Conservation (phyloP, 495 filamentous ascomycete species). For the Platismatia glauca region DNA sequence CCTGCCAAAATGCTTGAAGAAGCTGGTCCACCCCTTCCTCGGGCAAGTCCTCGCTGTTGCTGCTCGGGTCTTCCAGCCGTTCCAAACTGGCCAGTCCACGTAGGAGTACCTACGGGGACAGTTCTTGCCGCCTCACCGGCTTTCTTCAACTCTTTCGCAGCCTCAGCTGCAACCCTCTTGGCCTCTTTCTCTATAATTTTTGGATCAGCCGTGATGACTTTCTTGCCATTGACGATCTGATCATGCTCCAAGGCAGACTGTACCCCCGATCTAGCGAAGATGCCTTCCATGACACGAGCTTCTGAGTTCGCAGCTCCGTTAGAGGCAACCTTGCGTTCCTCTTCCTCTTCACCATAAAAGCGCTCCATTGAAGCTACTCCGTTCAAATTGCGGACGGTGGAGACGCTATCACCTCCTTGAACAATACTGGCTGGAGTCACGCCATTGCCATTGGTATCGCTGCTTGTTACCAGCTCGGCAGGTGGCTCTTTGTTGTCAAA, state of each 20-base stretch:
- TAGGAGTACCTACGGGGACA: conserved; percentile 74
- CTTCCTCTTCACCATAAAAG: conserved; percentile 39
- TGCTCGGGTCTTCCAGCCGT: conserved; percentile 52
- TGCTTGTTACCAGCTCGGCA: conserved; percentile 18
- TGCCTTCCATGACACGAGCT: conserved; percentile 70
- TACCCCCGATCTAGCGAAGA: conserved; percentile 77
- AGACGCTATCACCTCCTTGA: conserved; percentile 17
- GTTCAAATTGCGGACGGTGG: conserved; percentile 37
- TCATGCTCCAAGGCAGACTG: conserved; percentile 85
- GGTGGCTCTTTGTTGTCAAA: conserved; percentile 39
- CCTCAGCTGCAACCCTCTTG: conserved; percentile 64
- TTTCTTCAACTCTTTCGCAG: conserved; percentile 61
- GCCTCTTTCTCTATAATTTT: conserved; percentile 75
- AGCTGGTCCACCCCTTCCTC: conserved; percentile 33
- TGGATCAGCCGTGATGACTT: conserved; percentile 54
- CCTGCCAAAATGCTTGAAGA: conserved; percentile 53
- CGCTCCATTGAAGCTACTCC: conserved; percentile 53
- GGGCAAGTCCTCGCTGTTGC: conserved; percentile 26
- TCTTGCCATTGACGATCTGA: conserved; percentile 65
- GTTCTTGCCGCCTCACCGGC: conserved; percentile 61
- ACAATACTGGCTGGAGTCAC: conserved; percentile 9
- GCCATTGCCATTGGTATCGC: conserved; percentile 19
- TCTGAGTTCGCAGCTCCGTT: conserved; percentile 41
- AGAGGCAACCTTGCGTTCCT: conserved; percentile 30
- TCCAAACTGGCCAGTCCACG: conserved; percentile 85